Evolutionary conservation across 148 eudicot genomes (phyloP), one percentile per base, ranked within the genome.

Genomic region (Rhododendron simsii): DNA sequence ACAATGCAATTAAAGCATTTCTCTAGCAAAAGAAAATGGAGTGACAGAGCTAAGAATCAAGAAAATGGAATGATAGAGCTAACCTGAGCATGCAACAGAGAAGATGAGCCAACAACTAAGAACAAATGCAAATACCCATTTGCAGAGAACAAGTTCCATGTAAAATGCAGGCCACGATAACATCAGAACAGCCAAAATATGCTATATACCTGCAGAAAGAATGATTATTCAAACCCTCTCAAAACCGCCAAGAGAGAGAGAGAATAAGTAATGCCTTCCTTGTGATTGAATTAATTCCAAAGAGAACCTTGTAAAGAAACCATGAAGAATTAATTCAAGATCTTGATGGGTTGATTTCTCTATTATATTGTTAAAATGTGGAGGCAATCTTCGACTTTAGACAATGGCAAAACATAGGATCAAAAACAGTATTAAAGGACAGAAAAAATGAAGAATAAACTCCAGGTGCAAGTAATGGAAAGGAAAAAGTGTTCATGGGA

Each of bases 41-140:
- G 26, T 9, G n/a, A 23, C 5, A 23, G 65, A 59, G 69, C 28
- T 23, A 20, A 21, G 69, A 61, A 61, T 61, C 14, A 67, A 67
- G 74, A 26, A 65, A 67, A 67, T 65, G 74, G 74, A 67, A 35
- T 63, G 37, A 50, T 28, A 16, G 65, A 35, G 65, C 85, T 82
- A 83, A 95, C 98, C 96, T 88, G 96, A 90, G 84, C 37, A 88
- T 78, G 87, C 95, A 86, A 87, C 86, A 35, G 92, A 67, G 81
- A 90, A 86, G 83, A 89, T 84, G 85, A 91, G 91, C 88, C 90
- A 91, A 78, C 90, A 93, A 81, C 89, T 85, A 23, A 94, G 87
- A 45, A 86, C 81, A 89, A 94, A 89, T 57, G 86, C 86, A n/a
- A 86, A 86, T 44, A 85, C 90, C 91, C 93, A 69, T 87, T 87